These are phyloP conservation scores for Cnidoscolus chayamansa DNA, from an alignment of 441 rosid genomes.

Conservation along the genomic window DNA sequence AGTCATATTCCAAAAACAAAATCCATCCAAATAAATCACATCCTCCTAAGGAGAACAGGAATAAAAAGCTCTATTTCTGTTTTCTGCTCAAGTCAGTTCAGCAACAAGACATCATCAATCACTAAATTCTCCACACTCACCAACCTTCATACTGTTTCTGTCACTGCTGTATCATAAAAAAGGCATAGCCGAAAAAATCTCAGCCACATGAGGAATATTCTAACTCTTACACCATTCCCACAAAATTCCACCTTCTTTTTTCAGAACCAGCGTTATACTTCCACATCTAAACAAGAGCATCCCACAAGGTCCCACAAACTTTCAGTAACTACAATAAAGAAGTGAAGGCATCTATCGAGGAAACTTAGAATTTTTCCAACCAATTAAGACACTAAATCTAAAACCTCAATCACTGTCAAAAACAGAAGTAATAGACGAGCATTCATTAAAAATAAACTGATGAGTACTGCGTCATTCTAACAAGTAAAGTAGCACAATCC, in stretches of 20 bases:
- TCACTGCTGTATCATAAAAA: neutral
- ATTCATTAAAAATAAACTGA: constrained; percentile 11
- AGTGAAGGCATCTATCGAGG: constrained; percentile 26
- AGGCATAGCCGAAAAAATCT: neutral
- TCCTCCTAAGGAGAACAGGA: neutral
- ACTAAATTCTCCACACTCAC: neutral
- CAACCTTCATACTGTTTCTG: constrained; percentile 15
- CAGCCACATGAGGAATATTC: constrained; percentile 27
- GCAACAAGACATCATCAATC: neutral
- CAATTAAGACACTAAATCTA: constrained; percentile 19
- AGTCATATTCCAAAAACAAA: neutral
- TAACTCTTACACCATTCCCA: constrained; percentile 23
- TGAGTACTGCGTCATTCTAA: neutral
- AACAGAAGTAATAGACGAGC: constrained; percentile 5
- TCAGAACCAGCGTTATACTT: constrained; percentile 25
- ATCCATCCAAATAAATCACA: neutral
- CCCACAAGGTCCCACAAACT: constrained; percentile 35
- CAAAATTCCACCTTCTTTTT: constrained; percentile 23
- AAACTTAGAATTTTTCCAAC: constrained; percentile 20
- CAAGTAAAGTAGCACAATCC: neutral
- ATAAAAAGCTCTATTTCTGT: neutral
- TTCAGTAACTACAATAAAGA: constrained; percentile 17
- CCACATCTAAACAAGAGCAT: constrained; percentile 32
- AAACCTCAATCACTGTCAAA: constrained; percentile 15
- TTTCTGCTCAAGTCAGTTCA: neutral